Evolutionary conservation across 1,139 yeast species (phyloP).

Genomic region (Suhomyces yuchorum): DNA sequence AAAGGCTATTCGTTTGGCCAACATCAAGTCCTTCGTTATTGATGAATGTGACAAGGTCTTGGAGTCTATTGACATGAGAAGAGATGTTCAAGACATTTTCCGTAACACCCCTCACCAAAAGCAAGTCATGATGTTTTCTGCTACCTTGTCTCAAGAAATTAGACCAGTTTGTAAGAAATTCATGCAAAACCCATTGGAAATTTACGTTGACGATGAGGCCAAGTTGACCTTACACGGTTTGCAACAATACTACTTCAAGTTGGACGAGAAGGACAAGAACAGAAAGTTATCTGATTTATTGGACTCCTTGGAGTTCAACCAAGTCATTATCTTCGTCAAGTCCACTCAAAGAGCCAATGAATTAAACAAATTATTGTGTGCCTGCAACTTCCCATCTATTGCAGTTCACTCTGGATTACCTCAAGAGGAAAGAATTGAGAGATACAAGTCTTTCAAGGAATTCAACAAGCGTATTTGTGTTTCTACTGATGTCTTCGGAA

Average conservation of each 20-base stretch:
- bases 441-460: slow-evolving; percentile 95
- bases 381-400: slow-evolving; percentile 95
- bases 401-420: slow-evolving; percentile 96
- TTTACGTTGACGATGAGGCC: slow-evolving; percentile 96
- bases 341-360: slow-evolving; percentile 92
- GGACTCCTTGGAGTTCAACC: slow-evolving; percentile 95
- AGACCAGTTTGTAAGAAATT: slow-evolving; percentile 97
- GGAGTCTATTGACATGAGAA: slow-evolving; percentile 92
- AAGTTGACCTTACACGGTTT: slow-evolving; percentile 96
- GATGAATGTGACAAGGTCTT: slow-evolving; percentile 99
- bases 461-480: slow-evolving; percentile 99
- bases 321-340: slow-evolving; percentile 94
- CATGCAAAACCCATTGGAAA: slow-evolving; percentile 97
- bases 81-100: slow-evolving; percentile 97
- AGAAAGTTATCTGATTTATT: slow-evolving; percentile 88
- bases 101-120: slow-evolving; percentile 97
- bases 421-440: slow-evolving; percentile 97
- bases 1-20: slow-evolving; percentile 81
- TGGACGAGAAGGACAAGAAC: slow-evolving; percentile 91
- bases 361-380: slow-evolving; percentile 84
- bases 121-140: slow-evolving; percentile 99
- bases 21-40: slow-evolving; percentile 91
- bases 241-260: slow-evolving; percentile 92
- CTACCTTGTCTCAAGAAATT: slow-evolving; percentile 91
- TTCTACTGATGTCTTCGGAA: slow-evolving; percentile 96